Conservation (phyloP, 768 basidiomycete genomes). For the Hydnum rufescens region DNA sequence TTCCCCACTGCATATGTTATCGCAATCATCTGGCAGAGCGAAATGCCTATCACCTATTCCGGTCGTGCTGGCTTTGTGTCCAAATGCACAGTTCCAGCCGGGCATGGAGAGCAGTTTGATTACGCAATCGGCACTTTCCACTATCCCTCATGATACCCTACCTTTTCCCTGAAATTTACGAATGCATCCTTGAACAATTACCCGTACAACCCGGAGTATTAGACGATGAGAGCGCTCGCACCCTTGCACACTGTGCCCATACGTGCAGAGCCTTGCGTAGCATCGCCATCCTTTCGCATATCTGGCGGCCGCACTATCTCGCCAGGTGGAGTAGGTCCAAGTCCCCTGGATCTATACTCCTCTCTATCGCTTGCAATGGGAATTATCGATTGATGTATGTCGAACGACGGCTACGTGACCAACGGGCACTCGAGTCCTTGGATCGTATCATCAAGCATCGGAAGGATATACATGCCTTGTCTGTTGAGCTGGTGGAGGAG, state of each 20-base stretch:
- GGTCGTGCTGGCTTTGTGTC: no score
- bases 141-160: neutral
- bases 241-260: neutral
- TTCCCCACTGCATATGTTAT: no score
- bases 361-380: neutral
- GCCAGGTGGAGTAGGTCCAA: neutral
- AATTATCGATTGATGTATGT: slow-evolving; percentile 1
- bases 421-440: neutral
- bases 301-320: neutral
- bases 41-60: no score
- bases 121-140: no score
- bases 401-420: neutral
- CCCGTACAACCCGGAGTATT: neutral
- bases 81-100: no score
- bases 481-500: neutral
- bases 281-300: neutral
- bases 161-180: neutral
- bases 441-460: neutral
- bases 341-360: neutral
- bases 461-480: neutral
- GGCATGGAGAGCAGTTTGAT: no score
- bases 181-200: neutral
- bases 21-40: no score
- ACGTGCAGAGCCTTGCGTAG: neutral
- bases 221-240: neutral